Evolutionary conservation across 108 stramenopile genomes (phyloP), one percentile per base, ranked within the genome.

Genomic region (Pseudonitzschia multistriata): DNA sequence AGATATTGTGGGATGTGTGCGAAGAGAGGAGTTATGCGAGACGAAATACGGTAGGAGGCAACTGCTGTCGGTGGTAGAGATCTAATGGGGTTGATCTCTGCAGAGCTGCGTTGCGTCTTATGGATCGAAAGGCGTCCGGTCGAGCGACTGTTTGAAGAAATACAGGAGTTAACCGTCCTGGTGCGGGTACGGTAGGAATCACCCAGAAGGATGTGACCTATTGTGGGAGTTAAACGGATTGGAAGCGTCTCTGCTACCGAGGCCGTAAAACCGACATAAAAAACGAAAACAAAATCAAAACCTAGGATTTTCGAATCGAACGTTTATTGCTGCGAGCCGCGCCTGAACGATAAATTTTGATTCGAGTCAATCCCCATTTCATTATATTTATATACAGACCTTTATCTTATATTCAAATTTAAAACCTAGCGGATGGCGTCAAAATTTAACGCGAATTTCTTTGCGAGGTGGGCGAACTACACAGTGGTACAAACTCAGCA

Each of bases 241-340:
- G 42, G 8, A 17, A 45, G 42, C 15, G 17, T 45, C 2, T 45
- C 22, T 25, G 7, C 8, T 52, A n/a, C 50, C 10, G 24, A 24
- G 50, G 21, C 50, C 24, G 50, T 24, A 52, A 52, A 52, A 52
- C 50, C 50, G 50, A 52, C 3, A 52, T 25, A 24, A 25, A 25
- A 49, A 52, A 52, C 50, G 22, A 52, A 52, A 4, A 52, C 3
- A 0, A 8, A 25, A 52, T 7, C 50, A 24, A 52, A 25, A 19
- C 25, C 3, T 22, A 11, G 24, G 50, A 25, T 52, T 52, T 52
- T 52, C 50, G 50, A 52, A 52, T 52, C 22, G 25, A 52, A 52
- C 50, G 50, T 52, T 52, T 52, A 24, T 52, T 52, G 50, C 50
- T 52, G 50, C 50, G 50, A 25, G 50, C 50, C 50, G 25, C 50